Base-by-base conservation (phyloP, 805 yeast species). In the Wilhelminamyces savonicus region DNA sequence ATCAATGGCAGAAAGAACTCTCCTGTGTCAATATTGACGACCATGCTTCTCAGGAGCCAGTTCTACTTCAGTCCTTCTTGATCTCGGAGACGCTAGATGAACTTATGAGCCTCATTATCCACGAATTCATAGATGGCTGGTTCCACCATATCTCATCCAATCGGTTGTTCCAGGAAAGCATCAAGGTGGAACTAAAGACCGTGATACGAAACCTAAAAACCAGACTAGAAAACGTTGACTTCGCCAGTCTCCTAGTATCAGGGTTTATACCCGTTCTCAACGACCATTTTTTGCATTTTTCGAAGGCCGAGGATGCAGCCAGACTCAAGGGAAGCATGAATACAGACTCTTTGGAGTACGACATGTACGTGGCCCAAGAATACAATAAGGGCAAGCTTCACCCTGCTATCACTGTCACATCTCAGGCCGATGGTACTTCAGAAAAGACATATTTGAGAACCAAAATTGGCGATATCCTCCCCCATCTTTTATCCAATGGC, bases 221-320 rank as follows among this genome's bases (percentile, higher is more conserved):
- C 4, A 52, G 80, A 18, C 34, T 78, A 1, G 45, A 37, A 0
- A 43, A 47, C 0, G 34, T 76, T 1, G 85, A 84, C 43, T 54
- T 72, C 13, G 64, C 86, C 1, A 66, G 67, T 24, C 46, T 85
- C 18, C 36, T 82, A 3, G 77, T 84, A 1, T 56, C 74, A 18
- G 66, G 67, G 26, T 21, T 83, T 0, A 32, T 83, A 5, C 95
- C 96, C 0, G 42, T 79, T 1, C 5, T 85, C 2, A 78, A 83
- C 1, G 71, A 67, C 9, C 95, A 87, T 49, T 69, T 80, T 35
- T 56, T 61, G 6, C 57, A 60, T 6, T 83, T 68, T 44, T 56
- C 69, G 3, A 40, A 42, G 20, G 74, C 75, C 0, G 63, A 60
- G 19, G 69, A 61, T 10, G 25, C 45, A 1, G 62, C 60, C 2